Evolutionary conservation across 768 basidiomycete species (phyloP).

Genomic region (Collybia mongolica): DNA sequence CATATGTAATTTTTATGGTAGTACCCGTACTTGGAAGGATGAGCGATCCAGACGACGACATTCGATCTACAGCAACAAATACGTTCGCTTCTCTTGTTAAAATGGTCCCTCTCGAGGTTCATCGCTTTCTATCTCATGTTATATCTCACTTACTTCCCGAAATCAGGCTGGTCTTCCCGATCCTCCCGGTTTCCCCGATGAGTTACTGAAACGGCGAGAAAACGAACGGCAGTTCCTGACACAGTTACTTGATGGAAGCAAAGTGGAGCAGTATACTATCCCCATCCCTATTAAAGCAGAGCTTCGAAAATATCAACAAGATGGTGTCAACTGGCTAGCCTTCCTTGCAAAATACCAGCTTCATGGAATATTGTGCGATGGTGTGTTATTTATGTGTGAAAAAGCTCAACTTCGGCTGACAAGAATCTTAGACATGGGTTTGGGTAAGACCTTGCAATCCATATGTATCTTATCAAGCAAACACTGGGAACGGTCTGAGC

Average conservation of each 20-base stretch:
- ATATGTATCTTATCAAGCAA: conserved; percentile 97
- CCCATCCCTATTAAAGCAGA: conserved; percentile 91
- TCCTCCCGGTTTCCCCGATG: conserved; percentile 87
- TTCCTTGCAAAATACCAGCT: conserved; percentile 97
- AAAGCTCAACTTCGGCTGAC: not conserved
- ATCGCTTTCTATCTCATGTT: conserved; percentile 8
- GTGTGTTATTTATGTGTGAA: conserved; percentile 39
- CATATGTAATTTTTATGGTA: conserved; percentile 95
- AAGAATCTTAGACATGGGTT: conserved; percentile 82
- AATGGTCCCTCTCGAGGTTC: conserved; percentile 96
- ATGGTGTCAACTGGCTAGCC: conserved; percentile 98
- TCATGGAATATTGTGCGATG: conserved; percentile 97
- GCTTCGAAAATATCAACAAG: conserved; percentile 95
- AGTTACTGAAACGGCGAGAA: conserved; percentile 82
- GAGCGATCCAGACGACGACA: conserved; percentile 92
- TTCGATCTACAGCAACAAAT: conserved; percentile 92
- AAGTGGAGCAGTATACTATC: conserved; percentile 87
- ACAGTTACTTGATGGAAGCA: conserved; percentile 92
- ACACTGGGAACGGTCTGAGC: conserved; percentile 81
- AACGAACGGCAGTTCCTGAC: conserved; percentile 88
- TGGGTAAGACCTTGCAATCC: conserved; percentile 96
- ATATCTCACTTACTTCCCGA: not conserved
- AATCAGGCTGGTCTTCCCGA: conserved; percentile 92
- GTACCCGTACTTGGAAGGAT: conserved; percentile 96
- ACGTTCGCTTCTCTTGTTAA: conserved; percentile 97